These are phyloP conservation scores for Primulina huaijiensis DNA, from an alignment of 257 asterid genomes.

Conservation along the genomic window DNA sequence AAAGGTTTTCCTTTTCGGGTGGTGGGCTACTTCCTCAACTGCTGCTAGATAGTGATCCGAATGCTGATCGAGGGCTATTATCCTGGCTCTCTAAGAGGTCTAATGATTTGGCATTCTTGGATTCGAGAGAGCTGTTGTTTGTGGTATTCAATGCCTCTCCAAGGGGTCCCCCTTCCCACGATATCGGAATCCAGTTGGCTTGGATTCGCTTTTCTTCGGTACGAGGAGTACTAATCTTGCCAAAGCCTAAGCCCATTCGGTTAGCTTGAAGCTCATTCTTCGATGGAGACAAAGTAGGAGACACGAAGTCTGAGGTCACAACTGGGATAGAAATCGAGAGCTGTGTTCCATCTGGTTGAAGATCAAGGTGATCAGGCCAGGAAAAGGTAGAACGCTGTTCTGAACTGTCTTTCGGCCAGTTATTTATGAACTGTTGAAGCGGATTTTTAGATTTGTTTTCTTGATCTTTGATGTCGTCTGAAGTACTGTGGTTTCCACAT, in stretches of 20 bases:
- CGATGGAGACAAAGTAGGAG: constrained; percentile 27
- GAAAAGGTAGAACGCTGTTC: constrained; percentile 30
- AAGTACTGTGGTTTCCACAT: constrained; percentile 28
- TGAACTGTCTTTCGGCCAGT: constrained; percentile 49
- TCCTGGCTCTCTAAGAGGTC: constrained; percentile 69
- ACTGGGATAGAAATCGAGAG: constrained; percentile 79
- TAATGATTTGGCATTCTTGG: constrained; percentile 41
- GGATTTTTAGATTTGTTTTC: constrained; percentile 33
- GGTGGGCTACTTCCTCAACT: constrained; percentile 79
- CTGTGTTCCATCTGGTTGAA: constrained; percentile 51
- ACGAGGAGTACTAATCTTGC: constrained; percentile 16
- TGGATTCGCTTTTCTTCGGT: constrained; percentile 34
- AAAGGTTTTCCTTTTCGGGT: constrained; percentile 39
- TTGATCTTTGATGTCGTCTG: constrained; percentile 25
- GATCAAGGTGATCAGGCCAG: constrained; percentile 40
- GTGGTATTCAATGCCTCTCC: constrained; percentile 78
- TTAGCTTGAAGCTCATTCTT: constrained; percentile 50
- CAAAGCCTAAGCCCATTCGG: constrained; percentile 64
- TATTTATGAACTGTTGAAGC: constrained; percentile 68
- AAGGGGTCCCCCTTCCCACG: constrained; percentile 96
- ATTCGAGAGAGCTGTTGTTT: constrained; percentile 29
- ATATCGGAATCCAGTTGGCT: constrained; percentile 56
- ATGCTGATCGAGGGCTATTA: constrained; percentile 44
- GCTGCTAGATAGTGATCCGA: constrained; percentile 71
- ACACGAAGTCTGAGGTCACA: constrained; percentile 52